A percentile compares a stretch with the other conserved stretches of the same genome.
Conservation (phyloP, 1,139 yeast genomes). For the Lodderomyces beijingensis region DNA sequence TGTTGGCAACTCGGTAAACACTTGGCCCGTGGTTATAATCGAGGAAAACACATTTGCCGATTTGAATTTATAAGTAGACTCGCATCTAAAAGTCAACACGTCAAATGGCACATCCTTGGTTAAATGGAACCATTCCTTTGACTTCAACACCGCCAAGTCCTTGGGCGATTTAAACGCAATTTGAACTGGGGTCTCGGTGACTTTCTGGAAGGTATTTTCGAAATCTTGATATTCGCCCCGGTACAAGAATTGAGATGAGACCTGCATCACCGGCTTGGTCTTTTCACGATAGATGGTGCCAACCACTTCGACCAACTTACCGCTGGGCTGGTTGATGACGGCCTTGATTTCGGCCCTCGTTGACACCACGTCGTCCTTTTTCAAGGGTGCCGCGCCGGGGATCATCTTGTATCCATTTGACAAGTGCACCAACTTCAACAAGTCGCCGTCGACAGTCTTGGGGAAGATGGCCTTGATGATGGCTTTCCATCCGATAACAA, state of each 20-base stretch:
- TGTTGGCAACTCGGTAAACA: slow-evolving; percentile 83
- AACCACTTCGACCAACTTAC: slow-evolving; percentile 92
- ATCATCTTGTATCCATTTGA: slow-evolving; percentile 93
- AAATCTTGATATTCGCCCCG: slow-evolving; percentile 87
- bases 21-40: slow-evolving; percentile 82
- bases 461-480: slow-evolving; percentile 98
- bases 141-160: slow-evolving; percentile 88
- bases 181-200: slow-evolving; percentile 83
- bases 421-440: slow-evolving; percentile 87
- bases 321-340: slow-evolving; percentile 85
- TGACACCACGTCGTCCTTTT: slow-evolving; percentile 81
- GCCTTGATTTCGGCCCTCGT: slow-evolving; percentile 84
- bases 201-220: slow-evolving; percentile 88
- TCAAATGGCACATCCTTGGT: slow-evolving; percentile 69
- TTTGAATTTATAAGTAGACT: slow-evolving; percentile 80
- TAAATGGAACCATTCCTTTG: slow-evolving; percentile 97
- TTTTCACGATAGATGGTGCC: slow-evolving; percentile 81
- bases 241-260: slow-evolving; percentile 91
- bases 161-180: slow-evolving; percentile 67
- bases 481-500: slow-evolving; percentile 97
- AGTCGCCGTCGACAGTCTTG: slow-evolving; percentile 90
- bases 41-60: slow-evolving; percentile 71
- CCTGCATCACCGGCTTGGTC: slow-evolving; percentile 78
- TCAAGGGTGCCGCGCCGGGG: slow-evolving; percentile 87
- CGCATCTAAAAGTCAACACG: slow-evolving; percentile 84